Conservation (phyloP, 2,329 filamentous ascomycete species). For the Exserohilum rostratum region DNA sequence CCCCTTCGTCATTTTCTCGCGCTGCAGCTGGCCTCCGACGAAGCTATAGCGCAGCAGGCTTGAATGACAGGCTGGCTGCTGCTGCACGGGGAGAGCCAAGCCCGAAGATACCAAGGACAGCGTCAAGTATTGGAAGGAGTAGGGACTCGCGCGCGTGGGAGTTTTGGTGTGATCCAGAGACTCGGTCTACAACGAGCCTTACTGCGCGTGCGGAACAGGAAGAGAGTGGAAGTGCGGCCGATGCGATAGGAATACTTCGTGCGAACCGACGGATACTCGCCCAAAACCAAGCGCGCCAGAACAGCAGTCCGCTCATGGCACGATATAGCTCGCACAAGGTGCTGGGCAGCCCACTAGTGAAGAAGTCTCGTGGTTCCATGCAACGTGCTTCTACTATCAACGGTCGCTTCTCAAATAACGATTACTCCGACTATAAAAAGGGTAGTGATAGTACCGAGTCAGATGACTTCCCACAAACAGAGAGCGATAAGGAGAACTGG, state of each 20-base stretch:
- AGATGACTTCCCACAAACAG: conserved; percentile 62
- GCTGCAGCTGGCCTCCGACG: conserved; percentile 65
- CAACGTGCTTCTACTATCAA: conserved; percentile 45
- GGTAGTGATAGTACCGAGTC: conserved; percentile 45
- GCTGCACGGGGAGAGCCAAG: conserved; percentile 37
- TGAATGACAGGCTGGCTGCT: conserved; percentile 45
- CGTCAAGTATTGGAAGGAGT: conserved; percentile 70
- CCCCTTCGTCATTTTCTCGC: conserved; percentile 48
- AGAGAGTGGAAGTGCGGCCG: conserved; percentile 76
- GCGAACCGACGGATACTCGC: conserved; percentile 64
- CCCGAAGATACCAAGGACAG: conserved; percentile 54
- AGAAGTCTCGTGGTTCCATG: conserved; percentile 40
- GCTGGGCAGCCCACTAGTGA: conserved; percentile 45
- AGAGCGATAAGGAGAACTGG: conserved; percentile 98
- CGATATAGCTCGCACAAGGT: conserved; percentile 37
- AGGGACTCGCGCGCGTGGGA: conserved; percentile 91
- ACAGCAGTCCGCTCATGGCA: conserved; percentile 58
- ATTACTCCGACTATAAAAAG: conserved; percentile 24
- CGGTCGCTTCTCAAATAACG: conserved; percentile 43
- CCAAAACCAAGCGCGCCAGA: conserved; percentile 68
- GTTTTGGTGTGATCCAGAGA: conserved; percentile 82
- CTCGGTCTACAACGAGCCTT: conserved; percentile 70
- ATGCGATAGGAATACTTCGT: conserved; percentile 80
- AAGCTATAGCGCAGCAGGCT: conserved; percentile 69
- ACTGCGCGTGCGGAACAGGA: conserved; percentile 83